Base-by-base conservation (phyloP, 129 eudicot genomes). In the Ambrosia trifida region DNA sequence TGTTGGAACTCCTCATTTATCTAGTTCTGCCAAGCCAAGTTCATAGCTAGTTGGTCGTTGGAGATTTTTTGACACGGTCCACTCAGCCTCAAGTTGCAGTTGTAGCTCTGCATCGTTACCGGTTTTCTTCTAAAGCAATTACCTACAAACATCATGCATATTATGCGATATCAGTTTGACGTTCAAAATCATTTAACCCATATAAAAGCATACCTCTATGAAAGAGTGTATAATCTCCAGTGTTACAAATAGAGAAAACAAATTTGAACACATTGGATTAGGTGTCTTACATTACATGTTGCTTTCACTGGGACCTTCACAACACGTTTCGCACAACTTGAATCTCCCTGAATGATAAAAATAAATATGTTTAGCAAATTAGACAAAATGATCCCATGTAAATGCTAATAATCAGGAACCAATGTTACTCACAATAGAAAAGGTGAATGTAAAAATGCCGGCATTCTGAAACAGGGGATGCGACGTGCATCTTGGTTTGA, bases 391-490 rank as follows among this genome's bases (percentile, higher is more conserved):
- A 13, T 8, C n/a, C 33, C 51, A 24, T 36, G 14, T 44, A 64
- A 36, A 16, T 16, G 10, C 3, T 51, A 40, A 50, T 38, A 17
- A 73, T 4, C 11, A 49, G 8, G 18, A n/a, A 52, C 41, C 2
- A 7, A 9, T 41, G 14, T 66, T 46, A 86, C 89, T 88, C 79
- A 88, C 98, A 56, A 88, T 74, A 33, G 80, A 76, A 60, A 88
- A 81, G 12, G 72, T 45, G 67, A 88, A 91, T 35, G 69, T 74
- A 66, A 85, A 88, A 13, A 43, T 51, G 12, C 98, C 98, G 63
- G 98, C 83, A 70, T 68, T 85, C 12, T 73, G 73, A 64, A 88
- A 91, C 35, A 89, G 72, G 2, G 46, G 69, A 32, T 76, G 67
- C 12, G 76, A 47, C 69, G 63, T 76, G 73, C 78, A 64, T 32